Evolutionary conservation across 768 basidiomycete genomes (phyloP).

Genomic region (Inosperma sp.): DNA sequence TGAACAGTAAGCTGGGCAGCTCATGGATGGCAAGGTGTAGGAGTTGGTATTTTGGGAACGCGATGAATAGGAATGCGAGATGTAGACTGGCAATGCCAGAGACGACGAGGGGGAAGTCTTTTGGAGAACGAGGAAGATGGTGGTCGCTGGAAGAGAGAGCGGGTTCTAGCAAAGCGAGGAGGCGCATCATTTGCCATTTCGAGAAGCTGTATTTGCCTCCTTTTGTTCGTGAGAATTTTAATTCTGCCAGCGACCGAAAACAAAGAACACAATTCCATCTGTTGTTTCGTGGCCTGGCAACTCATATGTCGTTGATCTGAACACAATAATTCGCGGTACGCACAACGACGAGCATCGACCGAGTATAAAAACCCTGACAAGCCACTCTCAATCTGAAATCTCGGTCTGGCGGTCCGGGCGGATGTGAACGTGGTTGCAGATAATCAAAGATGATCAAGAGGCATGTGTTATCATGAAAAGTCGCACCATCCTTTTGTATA

Average conservation of each 20-base stretch:
- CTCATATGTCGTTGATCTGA: too few species aligned
- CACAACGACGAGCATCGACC: too few species aligned
- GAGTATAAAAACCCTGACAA: too few species aligned
- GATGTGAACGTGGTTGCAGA: too few species aligned
- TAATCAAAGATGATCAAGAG: too few species aligned
- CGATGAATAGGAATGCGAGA: neutral
- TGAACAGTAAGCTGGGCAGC: conserved; percentile 1
- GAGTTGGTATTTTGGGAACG: conserved; percentile 15
- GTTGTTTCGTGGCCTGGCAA: neutral
- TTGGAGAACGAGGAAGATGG: conserved; percentile 5
- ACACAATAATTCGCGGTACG: too few species aligned
- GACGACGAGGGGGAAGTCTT: conserved; percentile 10
- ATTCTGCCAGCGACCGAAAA: neutral
- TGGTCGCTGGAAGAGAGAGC: conserved; percentile 1
- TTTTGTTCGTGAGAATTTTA: conserved; percentile 19
- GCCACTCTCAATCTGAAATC: too few species aligned
- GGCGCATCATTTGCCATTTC: conserved; percentile 34
- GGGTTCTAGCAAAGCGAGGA: conserved; percentile 15
- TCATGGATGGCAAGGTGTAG: conserved; percentile 16
- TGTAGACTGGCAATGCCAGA: neutral
- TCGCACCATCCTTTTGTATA: too few species aligned
- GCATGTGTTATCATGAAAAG: too few species aligned
- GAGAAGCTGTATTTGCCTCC: conserved; percentile 19
- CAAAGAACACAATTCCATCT: neutral
- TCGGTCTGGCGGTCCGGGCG: too few species aligned